phyloP scores from a whole-genome alignment of 768 basidiomycete species.

The Boletus pseudo-olivaceus region DNA sequence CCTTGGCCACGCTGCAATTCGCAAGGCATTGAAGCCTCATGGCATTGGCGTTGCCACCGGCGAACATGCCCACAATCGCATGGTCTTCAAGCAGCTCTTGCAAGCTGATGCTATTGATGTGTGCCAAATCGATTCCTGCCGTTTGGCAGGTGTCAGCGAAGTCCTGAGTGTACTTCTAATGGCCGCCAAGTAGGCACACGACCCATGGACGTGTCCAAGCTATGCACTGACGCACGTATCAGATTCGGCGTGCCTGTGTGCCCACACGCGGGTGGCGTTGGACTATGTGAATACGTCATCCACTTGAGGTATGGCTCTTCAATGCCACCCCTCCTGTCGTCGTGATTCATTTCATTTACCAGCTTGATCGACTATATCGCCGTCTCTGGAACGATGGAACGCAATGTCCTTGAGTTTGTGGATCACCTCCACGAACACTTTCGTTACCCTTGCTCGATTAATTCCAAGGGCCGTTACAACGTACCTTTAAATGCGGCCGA shows the following conservation, averaged over 20 bases:
- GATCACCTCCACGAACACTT: constrained; percentile 96
- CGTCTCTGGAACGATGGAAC: constrained; percentile 88
- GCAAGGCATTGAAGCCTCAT: constrained; percentile 75
- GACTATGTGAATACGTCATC: constrained; percentile 91
- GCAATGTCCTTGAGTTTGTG: constrained; percentile 88
- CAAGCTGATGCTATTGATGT: constrained; percentile 94
- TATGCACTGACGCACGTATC: constrained; percentile 6
- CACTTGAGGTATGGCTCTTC: constrained; percentile 56
- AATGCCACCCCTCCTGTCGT: background rate
- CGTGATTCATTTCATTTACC: background rate
- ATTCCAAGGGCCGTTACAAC: constrained; percentile 80
- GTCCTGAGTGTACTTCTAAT: constrained; percentile 90
- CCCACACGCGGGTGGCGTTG: constrained; percentile 95
- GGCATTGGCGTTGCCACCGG: constrained; percentile 95
- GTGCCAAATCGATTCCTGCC: constrained; percentile 92
- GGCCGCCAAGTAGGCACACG: constrained; percentile 71
- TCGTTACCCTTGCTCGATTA: constrained; percentile 84
- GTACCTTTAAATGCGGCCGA: constrained; percentile 72
- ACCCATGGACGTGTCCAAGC: background rate
- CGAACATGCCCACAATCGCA: constrained; percentile 95
- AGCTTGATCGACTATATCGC: constrained; percentile 93
- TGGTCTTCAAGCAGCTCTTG: constrained; percentile 95
- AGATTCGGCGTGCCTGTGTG: constrained; percentile 90
- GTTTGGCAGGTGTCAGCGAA: constrained; percentile 91
- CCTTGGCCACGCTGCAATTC: constrained; percentile 81